Conservation (phyloP, 805 yeast genomes). For the Schwanniomyces polymorphus region DNA sequence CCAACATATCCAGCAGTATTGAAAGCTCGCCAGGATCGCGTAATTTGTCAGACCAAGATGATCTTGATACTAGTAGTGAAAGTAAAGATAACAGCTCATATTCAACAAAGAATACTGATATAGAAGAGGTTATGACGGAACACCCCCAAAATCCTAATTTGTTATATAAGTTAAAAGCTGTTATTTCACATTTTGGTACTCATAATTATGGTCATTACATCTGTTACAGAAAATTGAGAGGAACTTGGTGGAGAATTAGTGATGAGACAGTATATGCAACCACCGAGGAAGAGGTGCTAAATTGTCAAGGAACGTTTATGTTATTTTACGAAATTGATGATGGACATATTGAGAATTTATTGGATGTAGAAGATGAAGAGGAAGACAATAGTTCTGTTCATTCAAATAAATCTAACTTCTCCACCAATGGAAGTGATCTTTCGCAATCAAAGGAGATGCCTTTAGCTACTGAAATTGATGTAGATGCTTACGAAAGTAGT, state of each 20-base stretch:
- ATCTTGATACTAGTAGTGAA: conserved; percentile 6
- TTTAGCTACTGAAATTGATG: not conserved
- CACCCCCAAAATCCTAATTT: conserved; percentile 39
- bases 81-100: conserved; percentile 6
- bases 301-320: conserved; percentile 89
- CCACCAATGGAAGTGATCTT: not conserved
- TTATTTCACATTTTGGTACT: conserved; percentile 90
- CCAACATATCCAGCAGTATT: not conserved
- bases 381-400: not conserved
- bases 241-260: conserved; percentile 93
- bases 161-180: conserved; percentile 75
- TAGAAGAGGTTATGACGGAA: not conserved
- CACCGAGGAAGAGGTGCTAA: conserved; percentile 75
- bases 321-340: conserved; percentile 70
- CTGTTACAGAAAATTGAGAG: conserved; percentile 77
- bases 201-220: conserved; percentile 98
- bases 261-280: conserved; percentile 86
- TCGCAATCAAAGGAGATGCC: not conserved
- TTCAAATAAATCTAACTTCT: not conserved
- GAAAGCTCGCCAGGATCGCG: conserved; percentile 3
- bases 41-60: conserved; percentile 7
- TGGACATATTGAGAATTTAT: conserved; percentile 23
- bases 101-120: conserved; percentile 6
- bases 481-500: conserved; percentile 13
- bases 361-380: conserved; percentile 11